Base-by-base conservation (phyloP, 1,284 basidiomycete species). In the Microbotryum scabiosae region DNA sequence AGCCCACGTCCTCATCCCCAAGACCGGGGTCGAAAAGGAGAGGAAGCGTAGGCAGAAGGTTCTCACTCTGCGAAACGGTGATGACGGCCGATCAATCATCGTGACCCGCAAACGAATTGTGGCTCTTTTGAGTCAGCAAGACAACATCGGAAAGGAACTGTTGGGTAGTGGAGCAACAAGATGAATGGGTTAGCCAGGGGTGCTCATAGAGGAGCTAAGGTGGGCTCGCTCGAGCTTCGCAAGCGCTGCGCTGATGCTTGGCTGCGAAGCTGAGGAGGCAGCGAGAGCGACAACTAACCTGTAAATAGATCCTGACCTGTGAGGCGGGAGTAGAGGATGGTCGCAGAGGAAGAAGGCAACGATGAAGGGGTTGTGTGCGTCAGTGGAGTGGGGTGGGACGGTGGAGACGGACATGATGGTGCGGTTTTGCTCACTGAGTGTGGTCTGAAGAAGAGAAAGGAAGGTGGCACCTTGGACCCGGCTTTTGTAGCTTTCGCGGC, bases 111-210 rank as follows among this genome's bases (percentile, higher is more conserved):
- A 55, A 47, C 54, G n/a, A 48, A 41, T 55, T 55, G 54, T 47
- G 54, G 54, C 54, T 55, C 54, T 28, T 47, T 48, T 48, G 54
- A 55, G 44, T 55, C 44, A 55, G 44, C 54, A 55, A 55, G 54
- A 55, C 44, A 46, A 55, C 45, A 55, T 54, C 54, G 54, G 54
- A 55, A 55, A 55, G 54, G 32, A 55, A 55, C 54, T 41, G 36
- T 41, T 16, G 14, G 36, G 36, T 3, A 18, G 16, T 41, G 36
- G 10, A 16, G 16, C 5, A 16, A 16, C 14, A 6, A 41, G 36
- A 12, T 5, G 36, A 12, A 41, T 41, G 36, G 36, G 36, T 41
- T 12, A 41, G 36, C 5, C 2, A 18, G 5, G 16, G 5, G 14
- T 16, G 36, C 12, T 41, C 36, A 3, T n/a, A 41, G 9, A 3